These are phyloP conservation scores for Mycosphaerelloides madeirae DNA, from an alignment of 2,329 filamentous ascomycete species.

Conservation along the genomic window DNA sequence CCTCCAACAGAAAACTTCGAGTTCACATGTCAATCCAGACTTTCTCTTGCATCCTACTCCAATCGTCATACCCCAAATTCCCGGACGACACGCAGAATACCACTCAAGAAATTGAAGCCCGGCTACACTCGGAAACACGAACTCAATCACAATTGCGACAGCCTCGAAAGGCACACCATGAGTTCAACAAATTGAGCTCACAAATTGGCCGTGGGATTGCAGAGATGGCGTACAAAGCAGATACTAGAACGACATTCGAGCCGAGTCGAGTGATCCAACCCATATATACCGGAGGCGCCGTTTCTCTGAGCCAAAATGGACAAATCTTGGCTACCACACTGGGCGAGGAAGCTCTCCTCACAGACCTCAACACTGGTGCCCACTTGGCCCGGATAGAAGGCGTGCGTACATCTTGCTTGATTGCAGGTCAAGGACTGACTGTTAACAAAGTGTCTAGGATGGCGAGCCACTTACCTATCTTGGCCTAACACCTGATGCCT, in stretches of 20 bases:
- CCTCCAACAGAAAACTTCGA: slow-evolving; percentile 3
- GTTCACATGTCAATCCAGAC: background rate
- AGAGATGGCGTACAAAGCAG: slow-evolving; percentile 51
- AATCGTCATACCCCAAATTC: too few relatives aligned
- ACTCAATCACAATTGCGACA: background rate
- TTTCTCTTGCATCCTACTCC: background rate
- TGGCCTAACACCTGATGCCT: slow-evolving; percentile 77
- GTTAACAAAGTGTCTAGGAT: slow-evolving; percentile 43
- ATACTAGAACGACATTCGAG: slow-evolving; percentile 82
- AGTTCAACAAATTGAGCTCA: too few relatives aligned
- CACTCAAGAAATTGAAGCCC: background rate
- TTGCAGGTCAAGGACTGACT: slow-evolving; percentile 29
- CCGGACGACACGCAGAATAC: too few relatives aligned
- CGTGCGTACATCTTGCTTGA: slow-evolving; percentile 46
- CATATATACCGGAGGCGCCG: slow-evolving; percentile 87
- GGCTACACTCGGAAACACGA: background rate
- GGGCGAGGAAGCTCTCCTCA: slow-evolving; percentile 87
- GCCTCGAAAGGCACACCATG: background rate
- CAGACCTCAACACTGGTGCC: slow-evolving; percentile 74
- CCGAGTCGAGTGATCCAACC: slow-evolving; percentile 77
- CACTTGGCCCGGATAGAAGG: slow-evolving; percentile 85
- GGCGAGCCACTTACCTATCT: slow-evolving; percentile 71
- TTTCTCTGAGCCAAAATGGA: slow-evolving; percentile 76
- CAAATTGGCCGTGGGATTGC: background rate
- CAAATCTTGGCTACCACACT: slow-evolving; percentile 80